These are phyloP conservation scores for Linum tenue DNA, from an alignment of 345 rosid species.

Conservation along the genomic window DNA sequence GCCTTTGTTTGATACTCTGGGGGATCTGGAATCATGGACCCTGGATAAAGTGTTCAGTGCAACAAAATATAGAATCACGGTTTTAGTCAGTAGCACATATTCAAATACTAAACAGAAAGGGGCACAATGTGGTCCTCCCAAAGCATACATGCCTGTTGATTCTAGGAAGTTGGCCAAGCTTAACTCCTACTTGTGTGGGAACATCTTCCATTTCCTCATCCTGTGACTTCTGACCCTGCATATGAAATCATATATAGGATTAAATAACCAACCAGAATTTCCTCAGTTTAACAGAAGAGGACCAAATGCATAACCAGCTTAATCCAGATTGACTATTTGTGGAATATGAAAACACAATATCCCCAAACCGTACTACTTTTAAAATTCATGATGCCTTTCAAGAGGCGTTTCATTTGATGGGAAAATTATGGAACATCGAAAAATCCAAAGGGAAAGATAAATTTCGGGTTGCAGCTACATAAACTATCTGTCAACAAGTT, in stretches of 20 bases:
- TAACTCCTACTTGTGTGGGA: conserved; percentile 23
- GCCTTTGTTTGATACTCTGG: conserved; percentile 35
- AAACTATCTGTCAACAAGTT: too few species aligned
- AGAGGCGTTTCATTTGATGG: too few species aligned
- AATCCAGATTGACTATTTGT: background rate
- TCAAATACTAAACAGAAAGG: background rate
- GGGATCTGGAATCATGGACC: conserved; percentile 23
- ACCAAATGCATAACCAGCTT: background rate
- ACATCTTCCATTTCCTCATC: conserved; percentile 20
- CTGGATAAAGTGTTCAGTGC: too few species aligned
- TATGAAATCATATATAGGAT: background rate
- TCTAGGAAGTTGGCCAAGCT: conserved; percentile 1
- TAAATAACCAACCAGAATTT: background rate
- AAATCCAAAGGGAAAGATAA: too few species aligned
- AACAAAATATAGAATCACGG: too few species aligned
- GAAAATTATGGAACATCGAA: too few species aligned
- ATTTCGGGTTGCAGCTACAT: too few species aligned
- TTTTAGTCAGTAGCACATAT: too few species aligned
- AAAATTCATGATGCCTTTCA: too few species aligned
- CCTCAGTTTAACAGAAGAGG: conserved; percentile 2
- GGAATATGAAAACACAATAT: too few species aligned
- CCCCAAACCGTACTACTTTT: too few species aligned
- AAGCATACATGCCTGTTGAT: background rate
- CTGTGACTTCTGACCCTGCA: conserved; percentile 24
- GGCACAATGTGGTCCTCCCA: background rate